A percentile compares a stretch with the other conserved stretches of the same genome.
Evolutionary conservation across 768 basidiomycete genomes (phyloP).

Genomic region (Auriscalpium orientale): DNA sequence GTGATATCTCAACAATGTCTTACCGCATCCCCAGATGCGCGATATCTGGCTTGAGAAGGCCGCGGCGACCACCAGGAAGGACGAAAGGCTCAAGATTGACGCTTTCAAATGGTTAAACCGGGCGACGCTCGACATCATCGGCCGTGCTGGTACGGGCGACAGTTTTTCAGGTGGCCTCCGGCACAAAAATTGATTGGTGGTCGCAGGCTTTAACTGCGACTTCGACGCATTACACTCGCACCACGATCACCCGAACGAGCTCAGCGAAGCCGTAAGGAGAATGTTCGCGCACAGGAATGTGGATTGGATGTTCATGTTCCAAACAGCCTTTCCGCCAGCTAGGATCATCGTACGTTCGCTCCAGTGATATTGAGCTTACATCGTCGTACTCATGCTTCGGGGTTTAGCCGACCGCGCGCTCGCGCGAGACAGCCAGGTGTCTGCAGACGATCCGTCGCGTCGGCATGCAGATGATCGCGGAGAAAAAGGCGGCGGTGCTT

Average conservation of each 20-base stretch:
- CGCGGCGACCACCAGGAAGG: neutral
- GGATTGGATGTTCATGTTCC: neutral
- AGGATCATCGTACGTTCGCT: neutral
- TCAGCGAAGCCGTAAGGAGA: neutral
- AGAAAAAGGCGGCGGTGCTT: slow-evolving; percentile 27
- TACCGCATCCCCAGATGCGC: neutral
- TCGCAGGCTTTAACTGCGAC: neutral
- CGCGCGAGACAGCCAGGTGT: neutral
- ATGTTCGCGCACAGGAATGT: neutral
- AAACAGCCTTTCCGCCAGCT: neutral
- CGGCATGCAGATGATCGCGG: neutral
- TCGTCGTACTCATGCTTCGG: neutral
- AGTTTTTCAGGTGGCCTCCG: no score
- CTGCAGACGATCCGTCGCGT: neutral
- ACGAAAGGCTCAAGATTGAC: neutral
- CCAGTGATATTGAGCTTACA: no score
- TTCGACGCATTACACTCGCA: neutral
- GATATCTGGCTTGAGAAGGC: neutral
- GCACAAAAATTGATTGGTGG: neutral
- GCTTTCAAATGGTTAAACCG: slow-evolving; percentile 1
- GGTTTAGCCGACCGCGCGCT: neutral
- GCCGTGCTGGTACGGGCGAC: neutral
- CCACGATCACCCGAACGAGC: neutral
- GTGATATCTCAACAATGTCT: neutral
- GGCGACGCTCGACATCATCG: slow-evolving; percentile 2